Conservation (phyloP, 208 protist species). For the Crithidia expoeki region DNA sequence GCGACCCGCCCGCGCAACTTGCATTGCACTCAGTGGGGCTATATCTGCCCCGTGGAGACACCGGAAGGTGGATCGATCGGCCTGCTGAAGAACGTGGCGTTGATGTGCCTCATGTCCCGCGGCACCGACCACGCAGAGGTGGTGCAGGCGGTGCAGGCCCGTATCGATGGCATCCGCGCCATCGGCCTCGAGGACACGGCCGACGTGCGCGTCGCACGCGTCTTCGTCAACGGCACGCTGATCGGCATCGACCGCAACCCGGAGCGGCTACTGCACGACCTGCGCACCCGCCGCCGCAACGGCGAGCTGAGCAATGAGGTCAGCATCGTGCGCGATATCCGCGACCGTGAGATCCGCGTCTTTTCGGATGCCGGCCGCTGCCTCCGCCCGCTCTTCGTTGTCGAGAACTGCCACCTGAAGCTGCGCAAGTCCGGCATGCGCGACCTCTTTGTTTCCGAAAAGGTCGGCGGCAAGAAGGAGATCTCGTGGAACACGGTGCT, state of each 20-base stretch:
- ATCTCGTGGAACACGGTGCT: constrained; percentile 76
- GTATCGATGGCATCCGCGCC: constrained; percentile 73
- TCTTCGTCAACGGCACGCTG: constrained; percentile 83
- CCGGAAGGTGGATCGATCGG: constrained; percentile 98
- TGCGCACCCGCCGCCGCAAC: constrained; percentile 75
- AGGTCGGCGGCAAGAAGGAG: constrained; percentile 66
- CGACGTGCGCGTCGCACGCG: constrained; percentile 59
- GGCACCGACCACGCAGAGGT: constrained; percentile 93
- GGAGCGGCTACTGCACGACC: constrained; percentile 66
- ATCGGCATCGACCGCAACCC: constrained; percentile 87
- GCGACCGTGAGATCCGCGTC: constrained; percentile 74
- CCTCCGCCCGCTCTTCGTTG: constrained; percentile 78
- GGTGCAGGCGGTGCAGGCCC: constrained; percentile 71
- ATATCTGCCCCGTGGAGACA: constrained; percentile 99
- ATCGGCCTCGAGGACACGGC: constrained; percentile 82
- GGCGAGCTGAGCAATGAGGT: constrained; percentile 84
- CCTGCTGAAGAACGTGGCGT: constrained; percentile 99
- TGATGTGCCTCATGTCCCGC: constrained; percentile 98
- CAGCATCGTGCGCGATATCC: constrained; percentile 74
- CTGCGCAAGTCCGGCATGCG: constrained; percentile 68
- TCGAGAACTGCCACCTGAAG: constrained; percentile 59
- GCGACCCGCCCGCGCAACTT: constrained; percentile 97
- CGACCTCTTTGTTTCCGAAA: constrained; percentile 78
- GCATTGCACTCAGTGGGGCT: constrained; percentile 99
- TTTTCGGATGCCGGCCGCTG: constrained; percentile 79